phyloP scores from a whole-genome alignment of 73 alveolate species.

The Paramecium tetraurelia region DNA sequence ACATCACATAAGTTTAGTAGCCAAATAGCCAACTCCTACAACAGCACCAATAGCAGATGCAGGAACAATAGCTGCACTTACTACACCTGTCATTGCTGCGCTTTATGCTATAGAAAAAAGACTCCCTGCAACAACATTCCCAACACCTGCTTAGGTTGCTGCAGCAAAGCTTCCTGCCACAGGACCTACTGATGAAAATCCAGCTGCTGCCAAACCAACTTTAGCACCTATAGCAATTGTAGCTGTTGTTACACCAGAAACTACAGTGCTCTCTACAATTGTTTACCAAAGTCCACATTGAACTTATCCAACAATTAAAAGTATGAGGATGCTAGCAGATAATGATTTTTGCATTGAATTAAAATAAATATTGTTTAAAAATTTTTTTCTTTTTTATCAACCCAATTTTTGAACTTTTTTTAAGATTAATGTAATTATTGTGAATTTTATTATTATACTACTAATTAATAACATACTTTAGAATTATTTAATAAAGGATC shows the following conservation, averaged over 20 bases:
- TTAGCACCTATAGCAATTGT: neutral
- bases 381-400: no score
- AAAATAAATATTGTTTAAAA: no score
- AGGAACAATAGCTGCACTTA: neutral
- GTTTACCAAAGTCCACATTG: neutral
- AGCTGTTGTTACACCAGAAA: neutral
- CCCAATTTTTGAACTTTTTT: no score
- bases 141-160: neutral
- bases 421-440: no score
- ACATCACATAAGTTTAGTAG: neutral
- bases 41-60: neutral
- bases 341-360: neutral
- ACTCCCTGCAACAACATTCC: conserved; percentile 19
- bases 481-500: no score
- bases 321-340: neutral
- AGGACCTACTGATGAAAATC: neutral
- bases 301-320: neutral
- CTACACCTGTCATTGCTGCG: neutral
- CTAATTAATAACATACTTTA: no score
- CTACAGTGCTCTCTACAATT: neutral
- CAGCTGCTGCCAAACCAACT: neutral
- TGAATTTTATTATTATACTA: no score
- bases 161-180: conserved; percentile 28
- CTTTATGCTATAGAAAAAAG: neutral
- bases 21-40: neutral